Conservation (phyloP, 352 stramenopile species). For the Pythium phragmiticola region DNA sequence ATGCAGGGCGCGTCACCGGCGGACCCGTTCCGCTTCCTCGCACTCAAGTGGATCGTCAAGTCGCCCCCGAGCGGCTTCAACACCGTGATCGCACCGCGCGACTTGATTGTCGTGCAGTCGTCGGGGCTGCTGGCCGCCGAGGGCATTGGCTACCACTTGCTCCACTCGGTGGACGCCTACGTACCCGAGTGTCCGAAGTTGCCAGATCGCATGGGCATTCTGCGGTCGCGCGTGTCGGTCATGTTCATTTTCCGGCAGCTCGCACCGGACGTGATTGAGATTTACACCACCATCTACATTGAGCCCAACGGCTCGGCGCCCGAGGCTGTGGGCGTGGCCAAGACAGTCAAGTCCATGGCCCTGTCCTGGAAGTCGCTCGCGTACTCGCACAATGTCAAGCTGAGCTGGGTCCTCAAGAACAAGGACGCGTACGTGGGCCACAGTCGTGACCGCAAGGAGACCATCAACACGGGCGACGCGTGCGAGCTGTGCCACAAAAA, state of each 20-base stretch:
- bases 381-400: conserved; percentile 22
- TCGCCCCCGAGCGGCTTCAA: background rate
- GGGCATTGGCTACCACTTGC: conserved; percentile 38
- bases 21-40: conserved; percentile 24
- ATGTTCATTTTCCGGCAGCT: conserved; percentile 39
- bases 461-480: conserved; percentile 11
- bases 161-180: conserved; percentile 39
- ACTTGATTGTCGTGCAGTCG: conserved; percentile 20
- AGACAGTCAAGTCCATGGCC: conserved; percentile 34
- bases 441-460: background rate
- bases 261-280: conserved; percentile 34
- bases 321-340: conserved; percentile 40
- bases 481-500: conserved; percentile 17
- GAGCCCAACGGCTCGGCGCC: conserved; percentile 41
- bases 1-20: conserved; percentile 35
- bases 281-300: conserved; percentile 47
- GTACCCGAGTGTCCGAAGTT: conserved; percentile 37
- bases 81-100: conserved; percentile 17
- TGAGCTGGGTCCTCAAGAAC: conserved; percentile 41
- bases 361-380: conserved; percentile 34
- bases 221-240: conserved; percentile 41
- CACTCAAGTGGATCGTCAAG: conserved; percentile 30
- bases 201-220: conserved; percentile 28
- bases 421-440: conserved; percentile 21
- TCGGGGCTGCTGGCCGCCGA: conserved; percentile 11